Percentiles rank a stretch among this genome's conserved stretches.
phyloP scores from a whole-genome alignment of 1,284 basidiomycete genomes.

The Cutaneotrichosporon cavernicola region DNA sequence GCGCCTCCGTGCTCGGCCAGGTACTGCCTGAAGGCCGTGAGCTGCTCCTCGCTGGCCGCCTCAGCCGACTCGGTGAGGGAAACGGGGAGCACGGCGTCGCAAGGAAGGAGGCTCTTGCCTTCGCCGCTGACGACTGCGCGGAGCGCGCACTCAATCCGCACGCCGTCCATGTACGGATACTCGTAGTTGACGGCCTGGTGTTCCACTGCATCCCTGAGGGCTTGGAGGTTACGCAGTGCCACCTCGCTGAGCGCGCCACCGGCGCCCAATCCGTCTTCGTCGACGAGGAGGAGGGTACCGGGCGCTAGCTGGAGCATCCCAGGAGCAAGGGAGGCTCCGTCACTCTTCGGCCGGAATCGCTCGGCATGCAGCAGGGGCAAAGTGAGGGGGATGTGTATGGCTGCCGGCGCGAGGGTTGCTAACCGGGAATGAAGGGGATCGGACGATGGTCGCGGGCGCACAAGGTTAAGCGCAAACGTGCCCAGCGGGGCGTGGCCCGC shows the following conservation, averaged over 20 bases:
- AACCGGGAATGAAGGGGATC: slow-evolving; percentile 24
- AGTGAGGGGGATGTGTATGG: slow-evolving; percentile 39
- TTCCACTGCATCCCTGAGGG: slow-evolving; percentile 38
- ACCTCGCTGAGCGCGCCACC: slow-evolving; percentile 47
- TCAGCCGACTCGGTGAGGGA: not conserved
- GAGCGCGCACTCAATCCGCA: slow-evolving; percentile 48
- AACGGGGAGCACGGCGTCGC: slow-evolving; percentile 40
- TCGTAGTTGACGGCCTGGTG: slow-evolving; percentile 47
- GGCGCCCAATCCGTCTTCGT: slow-evolving; percentile 39
- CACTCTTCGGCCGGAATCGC: slow-evolving; percentile 39
- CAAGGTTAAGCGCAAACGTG: slow-evolving; percentile 45
- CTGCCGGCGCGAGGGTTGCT: slow-evolving; percentile 29
- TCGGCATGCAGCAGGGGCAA: slow-evolving; percentile 40
- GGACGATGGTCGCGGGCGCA: slow-evolving; percentile 20
- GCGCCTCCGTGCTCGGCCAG: slow-evolving; percentile 27
- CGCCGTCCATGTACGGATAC: slow-evolving; percentile 50
- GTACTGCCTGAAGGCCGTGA: slow-evolving; percentile 35
- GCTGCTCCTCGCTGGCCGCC: slow-evolving; percentile 12
- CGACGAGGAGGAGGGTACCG: slow-evolving; percentile 28
- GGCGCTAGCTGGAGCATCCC: slow-evolving; percentile 47
- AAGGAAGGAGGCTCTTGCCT: slow-evolving; percentile 48
- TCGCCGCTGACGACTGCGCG: slow-evolving; percentile 42
- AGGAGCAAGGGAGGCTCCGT: slow-evolving; percentile 39
- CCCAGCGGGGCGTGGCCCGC: slow-evolving; percentile 38
- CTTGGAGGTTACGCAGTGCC: slow-evolving; percentile 46